These are phyloP conservation scores for Piper betle DNA, from an alignment of 164 flowering plant genomes.

Conservation along the genomic window DNA sequence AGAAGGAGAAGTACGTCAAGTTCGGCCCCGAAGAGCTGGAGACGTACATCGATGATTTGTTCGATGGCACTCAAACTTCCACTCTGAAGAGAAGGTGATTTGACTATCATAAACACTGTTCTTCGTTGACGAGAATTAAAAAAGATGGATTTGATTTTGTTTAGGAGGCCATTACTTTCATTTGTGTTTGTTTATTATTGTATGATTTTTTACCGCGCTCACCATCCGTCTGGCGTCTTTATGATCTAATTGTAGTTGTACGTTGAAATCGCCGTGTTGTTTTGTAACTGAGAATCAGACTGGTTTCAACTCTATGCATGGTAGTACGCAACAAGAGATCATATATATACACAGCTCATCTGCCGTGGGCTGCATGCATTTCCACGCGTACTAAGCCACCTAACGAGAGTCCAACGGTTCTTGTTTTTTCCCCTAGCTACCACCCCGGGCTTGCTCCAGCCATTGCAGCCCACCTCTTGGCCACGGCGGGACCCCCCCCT, in stretches of 20 bases:
- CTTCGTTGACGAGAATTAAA: not conserved
- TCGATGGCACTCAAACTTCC: slow-evolving; percentile 57
- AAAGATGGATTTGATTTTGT: not conserved
- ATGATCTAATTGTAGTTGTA: not conserved
- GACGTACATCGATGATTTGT: slow-evolving; percentile 53
- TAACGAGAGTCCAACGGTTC: too few species aligned
- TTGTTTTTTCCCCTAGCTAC: too few species aligned
- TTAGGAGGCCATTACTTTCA: not conserved
- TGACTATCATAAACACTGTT: not conserved
- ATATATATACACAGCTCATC: too few species aligned
- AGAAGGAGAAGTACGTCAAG: slow-evolving; percentile 66
- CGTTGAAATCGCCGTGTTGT: not conserved
- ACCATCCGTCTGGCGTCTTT: too few species aligned
- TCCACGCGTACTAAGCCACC: too few species aligned
- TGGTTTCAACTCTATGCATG: too few species aligned
- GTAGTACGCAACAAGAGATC: too few species aligned
- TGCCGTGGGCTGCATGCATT: too few species aligned
- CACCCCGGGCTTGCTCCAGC: too few species aligned
- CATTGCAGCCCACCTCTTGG: too few species aligned
- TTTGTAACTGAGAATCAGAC: not conserved
- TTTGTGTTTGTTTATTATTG: not conserved
- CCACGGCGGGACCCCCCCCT: too few species aligned
- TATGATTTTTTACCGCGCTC: not conserved
- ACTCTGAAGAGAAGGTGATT: slow-evolving; percentile 39
- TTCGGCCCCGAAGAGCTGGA: slow-evolving; percentile 87